phyloP scores from a whole-genome alignment of 192 early-diverging fungal genomes.

The Umbelopsis sp. region DNA sequence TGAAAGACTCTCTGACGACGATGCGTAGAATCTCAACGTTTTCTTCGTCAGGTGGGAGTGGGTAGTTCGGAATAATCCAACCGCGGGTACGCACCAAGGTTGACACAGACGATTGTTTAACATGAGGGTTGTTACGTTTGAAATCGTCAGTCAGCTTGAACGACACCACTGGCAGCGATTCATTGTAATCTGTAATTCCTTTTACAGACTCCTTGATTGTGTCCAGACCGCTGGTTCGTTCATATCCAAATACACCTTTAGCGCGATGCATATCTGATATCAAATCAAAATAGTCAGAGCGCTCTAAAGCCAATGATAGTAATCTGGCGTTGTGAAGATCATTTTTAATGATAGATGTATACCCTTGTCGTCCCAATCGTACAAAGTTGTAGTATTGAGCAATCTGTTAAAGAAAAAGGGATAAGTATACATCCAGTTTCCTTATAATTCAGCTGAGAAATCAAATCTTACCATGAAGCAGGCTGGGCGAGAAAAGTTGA shows the following conservation, averaged over 20 bases:
- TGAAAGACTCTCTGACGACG: constrained; percentile 54
- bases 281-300: constrained; percentile 60
- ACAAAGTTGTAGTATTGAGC: constrained; percentile 83
- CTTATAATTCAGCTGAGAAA: background rate
- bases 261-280: constrained; percentile 64
- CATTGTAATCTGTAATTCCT: constrained; percentile 44
- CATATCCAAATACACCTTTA: constrained; percentile 45
- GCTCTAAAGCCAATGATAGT: constrained; percentile 56
- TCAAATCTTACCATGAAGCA: constrained; percentile 53
- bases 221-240: background rate
- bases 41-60: constrained; percentile 49
- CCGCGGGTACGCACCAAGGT: constrained; percentile 54
- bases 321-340: constrained; percentile 58
- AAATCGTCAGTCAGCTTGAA: constrained; percentile 64
- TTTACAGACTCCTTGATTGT: background rate
- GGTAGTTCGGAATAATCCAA: constrained; percentile 66
- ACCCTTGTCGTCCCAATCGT: constrained; percentile 66
- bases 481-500: constrained; percentile 77
- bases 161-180: constrained; percentile 63
- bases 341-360: constrained; percentile 58
- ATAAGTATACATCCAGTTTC: background rate
- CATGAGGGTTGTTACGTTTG: constrained; percentile 46
- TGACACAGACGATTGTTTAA: constrained; percentile 56
- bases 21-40: constrained; percentile 51
- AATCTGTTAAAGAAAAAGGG: constrained; percentile 32